A percentile compares a stretch with the other conserved stretches of the same genome.
phyloP scores from a whole-genome alignment of 2,329 filamentous ascomycete genomes.

The Ophiostoma sp. region DNA sequence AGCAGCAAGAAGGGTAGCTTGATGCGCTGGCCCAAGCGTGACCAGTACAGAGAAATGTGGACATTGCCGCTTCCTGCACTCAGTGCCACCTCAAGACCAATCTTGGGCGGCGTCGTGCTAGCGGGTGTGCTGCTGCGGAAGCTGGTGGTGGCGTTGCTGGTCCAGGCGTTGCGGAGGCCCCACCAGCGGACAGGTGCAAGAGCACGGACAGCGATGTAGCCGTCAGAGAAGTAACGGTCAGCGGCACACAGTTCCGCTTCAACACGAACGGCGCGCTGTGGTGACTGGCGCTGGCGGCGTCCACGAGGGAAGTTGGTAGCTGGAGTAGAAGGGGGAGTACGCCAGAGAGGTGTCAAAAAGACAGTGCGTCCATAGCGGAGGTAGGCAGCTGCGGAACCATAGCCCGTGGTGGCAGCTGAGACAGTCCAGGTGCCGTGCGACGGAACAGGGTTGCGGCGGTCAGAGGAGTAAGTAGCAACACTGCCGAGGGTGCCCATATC shows the following conservation, averaged over 20 bases:
- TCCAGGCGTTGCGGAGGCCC: slow-evolving; percentile 27
- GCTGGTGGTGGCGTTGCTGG: slow-evolving; percentile 16
- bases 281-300: slow-evolving; percentile 14
- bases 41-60: slow-evolving; percentile 51
- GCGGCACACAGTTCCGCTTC: slow-evolving; percentile 47
- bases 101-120: slow-evolving; percentile 39
- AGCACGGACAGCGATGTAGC: slow-evolving; percentile 47
- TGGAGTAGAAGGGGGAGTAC: slow-evolving; percentile 1
- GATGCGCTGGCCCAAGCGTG: slow-evolving; percentile 47
- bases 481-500: slow-evolving; percentile 34
- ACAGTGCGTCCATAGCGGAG: slow-evolving; percentile 43
- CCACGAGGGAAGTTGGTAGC: slow-evolving; percentile 4
- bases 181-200: slow-evolving; percentile 43
- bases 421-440: slow-evolving; percentile 42
- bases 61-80: slow-evolving; percentile 40
- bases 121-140: slow-evolving; percentile 25
- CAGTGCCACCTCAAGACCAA: slow-evolving; percentile 49
- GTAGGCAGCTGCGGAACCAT: slow-evolving; percentile 38
- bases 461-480: background rate
- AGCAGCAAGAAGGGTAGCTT: slow-evolving; percentile 46
- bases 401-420: slow-evolving; percentile 38
- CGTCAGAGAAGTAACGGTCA: slow-evolving; percentile 38
- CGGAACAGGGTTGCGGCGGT: background rate
- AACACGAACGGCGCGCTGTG: slow-evolving; percentile 37
- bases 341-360: slow-evolving; percentile 32